A percentile compares a stretch with the other conserved stretches of the same genome.
Evolutionary conservation across 1,139 yeast species (phyloP).

Genomic region (Dujonia santamariae): DNA sequence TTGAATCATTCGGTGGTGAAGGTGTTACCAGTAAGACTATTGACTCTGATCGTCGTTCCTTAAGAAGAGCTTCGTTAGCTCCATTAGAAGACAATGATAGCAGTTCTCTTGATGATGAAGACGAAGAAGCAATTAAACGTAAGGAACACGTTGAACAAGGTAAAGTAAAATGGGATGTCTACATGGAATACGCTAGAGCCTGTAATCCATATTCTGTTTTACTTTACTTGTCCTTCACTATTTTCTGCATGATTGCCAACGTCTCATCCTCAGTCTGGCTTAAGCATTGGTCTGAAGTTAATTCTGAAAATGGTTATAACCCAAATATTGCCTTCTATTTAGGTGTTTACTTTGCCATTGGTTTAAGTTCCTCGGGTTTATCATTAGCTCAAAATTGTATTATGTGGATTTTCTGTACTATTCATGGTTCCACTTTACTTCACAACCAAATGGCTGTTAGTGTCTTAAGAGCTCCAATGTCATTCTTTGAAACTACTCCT

Average conservation of each 20-base stretch:
- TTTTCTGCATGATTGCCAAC: conserved; percentile 57
- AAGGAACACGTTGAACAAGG: conserved; percentile 90
- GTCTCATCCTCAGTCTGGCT: conserved; percentile 75
- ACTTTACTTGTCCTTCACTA: conserved; percentile 48
- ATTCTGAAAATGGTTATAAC: conserved; percentile 64
- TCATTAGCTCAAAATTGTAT: conserved; percentile 65
- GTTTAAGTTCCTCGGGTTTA: conserved; percentile 49
- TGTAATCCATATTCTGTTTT: conserved; percentile 74
- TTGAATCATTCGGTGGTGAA: conserved; percentile 15
- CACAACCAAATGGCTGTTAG: conserved; percentile 78
- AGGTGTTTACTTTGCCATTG: conserved; percentile 77
- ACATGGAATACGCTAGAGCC: conserved; percentile 79
- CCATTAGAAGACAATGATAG: conserved; percentile 31
- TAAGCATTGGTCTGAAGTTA: conserved; percentile 95
- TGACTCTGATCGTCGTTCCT: conserved; percentile 19
- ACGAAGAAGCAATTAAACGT: conserved; percentile 41
- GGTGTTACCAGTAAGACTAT: conserved; percentile 8
- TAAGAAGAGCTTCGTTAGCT: conserved; percentile 71
- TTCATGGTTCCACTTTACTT: conserved; percentile 73
- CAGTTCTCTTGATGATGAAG: conserved; percentile 35
- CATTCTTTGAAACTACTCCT: conserved; percentile 96
- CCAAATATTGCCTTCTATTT: conserved; percentile 69
- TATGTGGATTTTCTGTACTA: conserved; percentile 81
- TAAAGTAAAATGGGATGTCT: conserved; percentile 87
- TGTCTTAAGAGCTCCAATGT: conserved; percentile 92